A percentile compares a stretch with the other conserved stretches of the same genome.
These are phyloP conservation scores for Cyclotella baltica DNA, from an alignment of 108 stramenopile genomes.

Conservation along the genomic window DNA sequence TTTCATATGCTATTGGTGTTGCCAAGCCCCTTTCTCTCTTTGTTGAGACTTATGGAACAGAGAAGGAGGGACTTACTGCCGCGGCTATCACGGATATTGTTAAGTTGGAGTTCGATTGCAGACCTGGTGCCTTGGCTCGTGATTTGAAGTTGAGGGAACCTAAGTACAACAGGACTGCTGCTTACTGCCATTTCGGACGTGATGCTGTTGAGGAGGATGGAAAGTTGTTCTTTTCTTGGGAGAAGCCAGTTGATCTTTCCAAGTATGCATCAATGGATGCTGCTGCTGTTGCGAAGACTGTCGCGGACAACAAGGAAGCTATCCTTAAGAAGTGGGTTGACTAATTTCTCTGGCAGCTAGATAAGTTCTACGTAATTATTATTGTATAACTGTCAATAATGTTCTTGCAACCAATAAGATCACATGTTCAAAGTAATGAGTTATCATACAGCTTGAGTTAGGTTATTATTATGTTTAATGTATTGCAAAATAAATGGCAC, in stretches of 20 bases:
- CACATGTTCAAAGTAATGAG: no score
- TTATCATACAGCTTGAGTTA: no score
- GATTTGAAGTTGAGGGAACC: constrained; percentile 90
- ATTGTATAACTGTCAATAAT: not conserved
- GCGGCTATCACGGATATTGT: constrained; percentile 91
- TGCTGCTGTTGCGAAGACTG: constrained; percentile 59
- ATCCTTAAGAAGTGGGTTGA: constrained; percentile 88
- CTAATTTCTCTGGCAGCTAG: constrained; percentile 49
- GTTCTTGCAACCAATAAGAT: not conserved
- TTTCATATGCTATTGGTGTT: constrained; percentile 97
- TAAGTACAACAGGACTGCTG: constrained; percentile 95
- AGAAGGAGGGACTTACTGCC: constrained; percentile 90
- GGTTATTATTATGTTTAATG: no score
- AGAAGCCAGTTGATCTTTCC: constrained; percentile 83
- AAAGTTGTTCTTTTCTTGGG: constrained; percentile 96
- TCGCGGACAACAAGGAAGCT: constrained; percentile 70
- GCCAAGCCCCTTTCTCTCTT: constrained; percentile 94
- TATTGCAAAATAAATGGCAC: no score
- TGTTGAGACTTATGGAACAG: constrained; percentile 96
- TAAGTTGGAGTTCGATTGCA: constrained; percentile 93
- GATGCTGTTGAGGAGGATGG: constrained; percentile 71
- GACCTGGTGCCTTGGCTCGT: constrained; percentile 92
- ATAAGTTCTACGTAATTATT: not conserved
- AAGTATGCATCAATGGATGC: constrained; percentile 71
- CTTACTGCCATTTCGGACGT: constrained; percentile 97